These are phyloP conservation scores for Fraxinus dipetala DNA, from an alignment of 305 asterid genomes.

Conservation along the genomic window DNA sequence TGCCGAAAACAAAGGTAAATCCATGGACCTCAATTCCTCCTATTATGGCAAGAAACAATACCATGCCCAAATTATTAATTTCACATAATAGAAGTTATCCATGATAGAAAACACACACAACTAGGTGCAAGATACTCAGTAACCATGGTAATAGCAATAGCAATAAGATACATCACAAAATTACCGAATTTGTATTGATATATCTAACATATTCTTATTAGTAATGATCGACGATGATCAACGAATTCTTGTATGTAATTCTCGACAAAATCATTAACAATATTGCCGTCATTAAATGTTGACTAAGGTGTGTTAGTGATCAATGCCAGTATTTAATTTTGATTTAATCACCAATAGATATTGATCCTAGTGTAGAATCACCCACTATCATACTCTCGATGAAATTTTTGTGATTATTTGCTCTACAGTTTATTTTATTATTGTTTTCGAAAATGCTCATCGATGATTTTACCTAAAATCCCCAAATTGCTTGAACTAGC, in stretches of 20 bases:
- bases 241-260: not conserved
- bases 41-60: not conserved
- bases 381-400: too few relatives aligned
- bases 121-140: not conserved
- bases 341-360: not conserved
- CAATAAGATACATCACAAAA: not conserved
- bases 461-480: not conserved
- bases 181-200: not conserved
- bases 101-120: not conserved
- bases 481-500: not conserved
- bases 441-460: not conserved
- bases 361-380: too few relatives aligned
- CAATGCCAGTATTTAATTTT: not conserved
- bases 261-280: not conserved
- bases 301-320: not conserved
- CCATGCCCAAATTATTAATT: not conserved
- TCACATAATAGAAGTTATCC: not conserved
- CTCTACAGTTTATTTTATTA: not conserved
- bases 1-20: not conserved
- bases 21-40: not conserved
- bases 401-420: not conserved
- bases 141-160: not conserved
- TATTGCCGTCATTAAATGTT: not conserved
- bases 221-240: too few relatives aligned
- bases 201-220: not conserved